Evolutionary conservation across 1,284 basidiomycete species (phyloP).

Genomic region (Malassezia slooffiae): DNA sequence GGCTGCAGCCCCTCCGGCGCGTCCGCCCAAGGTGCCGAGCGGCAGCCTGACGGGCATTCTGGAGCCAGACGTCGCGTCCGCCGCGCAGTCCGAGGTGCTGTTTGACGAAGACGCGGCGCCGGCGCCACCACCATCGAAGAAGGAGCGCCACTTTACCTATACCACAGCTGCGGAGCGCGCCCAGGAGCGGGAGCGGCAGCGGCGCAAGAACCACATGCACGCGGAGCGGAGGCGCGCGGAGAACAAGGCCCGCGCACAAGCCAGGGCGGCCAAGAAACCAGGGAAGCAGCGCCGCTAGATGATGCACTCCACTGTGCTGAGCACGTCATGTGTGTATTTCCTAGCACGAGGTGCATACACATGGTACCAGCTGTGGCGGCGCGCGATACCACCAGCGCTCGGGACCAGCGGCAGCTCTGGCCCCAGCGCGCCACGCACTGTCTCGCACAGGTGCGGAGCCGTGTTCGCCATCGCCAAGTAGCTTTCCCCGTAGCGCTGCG

Average conservation of each 20-base stretch:
- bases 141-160: slow-evolving; percentile 3
- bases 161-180: slow-evolving; percentile 8
- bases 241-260: slow-evolving; percentile 1
- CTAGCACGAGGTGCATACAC: no score
- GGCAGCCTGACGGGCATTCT: slow-evolving; percentile 13
- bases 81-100: background rate
- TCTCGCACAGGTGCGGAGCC: no score
- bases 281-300: background rate
- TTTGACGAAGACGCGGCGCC: background rate
- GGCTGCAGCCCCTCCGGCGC: no score
- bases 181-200: slow-evolving; percentile 9
- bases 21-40: background rate
- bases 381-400: no score
- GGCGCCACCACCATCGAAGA: background rate
- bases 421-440: no score
- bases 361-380: no score
- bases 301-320: no score
- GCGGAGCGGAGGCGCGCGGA: slow-evolving; percentile 9
- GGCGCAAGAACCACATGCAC: slow-evolving; percentile 7
- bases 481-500: no score
- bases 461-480: no score
- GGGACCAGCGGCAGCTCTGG: no score
- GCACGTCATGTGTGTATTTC: no score
- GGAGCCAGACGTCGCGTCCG: slow-evolving; percentile 10
- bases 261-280: background rate